phyloP scores from a whole-genome alignment of 2,329 filamentous ascomycete species.

The Fusarium sp. region DNA sequence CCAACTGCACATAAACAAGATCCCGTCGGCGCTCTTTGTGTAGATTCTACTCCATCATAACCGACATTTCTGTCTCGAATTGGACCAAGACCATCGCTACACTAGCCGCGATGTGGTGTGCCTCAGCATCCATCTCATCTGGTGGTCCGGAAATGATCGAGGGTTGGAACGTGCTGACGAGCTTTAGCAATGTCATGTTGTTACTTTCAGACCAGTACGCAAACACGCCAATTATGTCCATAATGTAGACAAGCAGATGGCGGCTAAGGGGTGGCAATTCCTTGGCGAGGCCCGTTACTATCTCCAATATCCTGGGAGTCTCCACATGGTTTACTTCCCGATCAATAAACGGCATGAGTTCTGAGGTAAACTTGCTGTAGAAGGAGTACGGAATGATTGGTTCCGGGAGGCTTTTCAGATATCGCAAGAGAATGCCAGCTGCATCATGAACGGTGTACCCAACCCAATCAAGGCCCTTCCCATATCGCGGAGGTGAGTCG shows the following conservation, averaged over 20 bases:
- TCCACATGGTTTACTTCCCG: background rate
- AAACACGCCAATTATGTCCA: background rate
- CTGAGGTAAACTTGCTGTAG: background rate
- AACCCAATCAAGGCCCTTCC: background rate
- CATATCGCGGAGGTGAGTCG: background rate
- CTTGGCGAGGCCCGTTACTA: background rate
- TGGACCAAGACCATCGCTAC: background rate
- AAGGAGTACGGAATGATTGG: background rate
- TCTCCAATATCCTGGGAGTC: background rate
- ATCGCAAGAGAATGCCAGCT: conserved; percentile 7
- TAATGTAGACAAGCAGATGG: background rate
- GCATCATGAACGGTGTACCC: background rate
- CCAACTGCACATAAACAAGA: background rate
- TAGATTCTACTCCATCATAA: background rate
- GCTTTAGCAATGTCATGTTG: background rate
- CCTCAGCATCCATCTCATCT: background rate
- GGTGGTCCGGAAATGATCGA: background rate
- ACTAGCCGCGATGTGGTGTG: background rate
- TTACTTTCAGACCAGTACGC: background rate
- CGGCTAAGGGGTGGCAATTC: background rate
- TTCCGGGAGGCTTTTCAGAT: conserved; percentile 10
- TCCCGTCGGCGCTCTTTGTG: background rate
- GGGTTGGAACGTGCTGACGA: background rate
- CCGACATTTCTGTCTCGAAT: background rate
- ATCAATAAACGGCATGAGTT: background rate